Evolutionary conservation across 805 yeast genomes (phyloP), one percentile per base, ranked within the genome.

Genomic region (Cyberlindnera xylosilytica): DNA sequence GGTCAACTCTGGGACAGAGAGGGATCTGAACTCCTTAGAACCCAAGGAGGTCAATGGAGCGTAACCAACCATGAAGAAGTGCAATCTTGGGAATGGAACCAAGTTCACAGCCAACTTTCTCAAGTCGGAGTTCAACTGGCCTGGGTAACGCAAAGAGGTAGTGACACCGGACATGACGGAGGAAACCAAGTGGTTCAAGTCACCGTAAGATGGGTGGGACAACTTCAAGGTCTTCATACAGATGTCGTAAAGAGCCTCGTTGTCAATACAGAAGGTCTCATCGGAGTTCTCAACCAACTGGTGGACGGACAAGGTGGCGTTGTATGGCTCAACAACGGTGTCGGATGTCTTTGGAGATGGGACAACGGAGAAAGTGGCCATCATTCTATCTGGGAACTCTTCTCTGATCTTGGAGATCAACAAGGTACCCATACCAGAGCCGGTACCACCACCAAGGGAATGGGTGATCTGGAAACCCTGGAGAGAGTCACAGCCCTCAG

Each of bases 391-490:
- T 60, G 97, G 97, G 66, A 82, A 91, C 66, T 91, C 97, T 57
- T 81, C 79, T 32, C 96, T 85, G 56, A 91, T 81, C 62, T 89
- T 93, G 70, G 91, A 97, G 60, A 91, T 78, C 61, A 91, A 76
- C 55, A 91, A 74, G 30, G 98, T 89, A 41, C 98, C 99, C 65
- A 91, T 82, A 62, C 99, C 99, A 22, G 97, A 89, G 63, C 99
- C 99, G 39, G 99, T 91, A 78, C 99, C 99, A 74, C 99, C 99
- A 68, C 98, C 98, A 55, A 91, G 78, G 20, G 98, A 91, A 68
- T 91, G 99, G 33, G 97, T 91, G 69, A 91, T 90, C 55, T 91
- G 72, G 73, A 91, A 91, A 51, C 99, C 99, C 73, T 91, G 99
- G 61, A 91, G 78, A 42, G 98, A 97, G 64, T 87, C 96, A 74